phyloP scores from a whole-genome alignment of 2,329 filamentous ascomycete genomes.

The Delphinella strobiligena region DNA sequence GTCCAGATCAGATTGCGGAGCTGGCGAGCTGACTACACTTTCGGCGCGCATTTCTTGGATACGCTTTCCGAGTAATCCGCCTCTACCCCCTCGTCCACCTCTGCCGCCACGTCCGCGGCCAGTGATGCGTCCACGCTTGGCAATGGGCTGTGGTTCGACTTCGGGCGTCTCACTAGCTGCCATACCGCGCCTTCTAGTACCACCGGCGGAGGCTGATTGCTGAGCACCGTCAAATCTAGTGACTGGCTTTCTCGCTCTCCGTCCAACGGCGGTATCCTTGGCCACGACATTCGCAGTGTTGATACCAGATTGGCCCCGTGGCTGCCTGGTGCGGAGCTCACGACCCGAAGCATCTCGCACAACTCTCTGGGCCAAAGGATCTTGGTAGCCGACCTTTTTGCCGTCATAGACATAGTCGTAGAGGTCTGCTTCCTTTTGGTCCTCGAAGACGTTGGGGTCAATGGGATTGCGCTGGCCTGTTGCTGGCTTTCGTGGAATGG shows the following conservation, averaged over 20 bases:
- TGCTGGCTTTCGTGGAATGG: conserved; percentile 39
- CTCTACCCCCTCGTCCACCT: conserved; percentile 4
- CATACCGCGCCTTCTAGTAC: conserved; percentile 7
- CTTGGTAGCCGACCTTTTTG: conserved; percentile 40
- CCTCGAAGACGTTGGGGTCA: conserved; percentile 39
- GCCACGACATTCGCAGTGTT: conserved; percentile 7
- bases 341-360: conserved; percentile 33
- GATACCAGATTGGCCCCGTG: conserved; percentile 19
- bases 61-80: conserved; percentile 19
- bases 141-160: conserved; percentile 2
- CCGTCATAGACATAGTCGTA: conserved; percentile 48
- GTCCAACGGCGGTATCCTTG: conserved; percentile 21
- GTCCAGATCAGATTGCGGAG: conserved; percentile 7
- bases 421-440: conserved; percentile 47
- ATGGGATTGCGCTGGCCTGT: conserved; percentile 36
- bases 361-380: conserved; percentile 43
- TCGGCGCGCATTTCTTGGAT: conserved; percentile 35
- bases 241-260: conserved; percentile 9
- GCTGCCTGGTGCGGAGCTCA: conserved; percentile 33
- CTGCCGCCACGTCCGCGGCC: conserved; percentile 8
- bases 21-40: conserved; percentile 20
- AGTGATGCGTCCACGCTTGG: conserved; percentile 5
- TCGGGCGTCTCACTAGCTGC: conserved; percentile 11
- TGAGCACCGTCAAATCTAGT: conserved; percentile 11
- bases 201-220: conserved; percentile 4